Evolutionary conservation across 2,329 filamentous ascomycete genomes (phyloP).

Genomic region (Orbilia oligospora): DNA sequence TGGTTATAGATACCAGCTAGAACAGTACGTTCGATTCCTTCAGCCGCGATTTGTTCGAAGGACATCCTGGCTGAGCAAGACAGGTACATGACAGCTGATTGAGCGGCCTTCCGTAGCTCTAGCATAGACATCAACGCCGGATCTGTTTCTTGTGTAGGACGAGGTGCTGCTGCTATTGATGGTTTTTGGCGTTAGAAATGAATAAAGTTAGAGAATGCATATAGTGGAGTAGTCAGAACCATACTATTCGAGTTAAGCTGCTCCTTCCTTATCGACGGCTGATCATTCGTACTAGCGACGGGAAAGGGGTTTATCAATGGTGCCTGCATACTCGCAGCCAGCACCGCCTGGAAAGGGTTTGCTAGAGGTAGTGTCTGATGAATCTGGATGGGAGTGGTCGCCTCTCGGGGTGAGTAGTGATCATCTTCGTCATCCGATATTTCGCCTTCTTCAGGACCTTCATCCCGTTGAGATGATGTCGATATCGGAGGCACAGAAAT

Average conservation of each 20-base stretch:
- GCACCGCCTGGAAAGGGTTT: constrained; percentile 17
- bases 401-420: constrained; percentile 54
- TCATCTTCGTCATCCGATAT: constrained; percentile 58
- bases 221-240: background rate
- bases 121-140: constrained; percentile 15
- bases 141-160: constrained; percentile 7
- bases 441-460: constrained; percentile 57
- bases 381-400: constrained; percentile 41
- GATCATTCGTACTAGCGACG: constrained; percentile 14
- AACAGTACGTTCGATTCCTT: constrained; percentile 77
- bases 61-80: constrained; percentile 76
- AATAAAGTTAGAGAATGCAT: background rate
- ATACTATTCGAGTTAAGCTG: constrained; percentile 27
- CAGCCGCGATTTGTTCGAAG: constrained; percentile 80
- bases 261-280: constrained; percentile 15
- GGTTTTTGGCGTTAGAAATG: constrained; percentile 14
- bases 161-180: constrained; percentile 39
- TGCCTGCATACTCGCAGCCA: constrained; percentile 1
- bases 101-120: constrained; percentile 72
- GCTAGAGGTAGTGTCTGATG: background rate
- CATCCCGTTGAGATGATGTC: constrained; percentile 23
- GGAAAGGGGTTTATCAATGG: constrained; percentile 8
- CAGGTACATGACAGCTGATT: constrained; percentile 77
- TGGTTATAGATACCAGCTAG: constrained; percentile 78
- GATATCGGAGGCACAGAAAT: constrained; percentile 16